Evolutionary conservation across 176 grass and related monocot genomes (phyloP), one percentile per base, ranked within the genome.

Genomic region (Poa pratensis): DNA sequence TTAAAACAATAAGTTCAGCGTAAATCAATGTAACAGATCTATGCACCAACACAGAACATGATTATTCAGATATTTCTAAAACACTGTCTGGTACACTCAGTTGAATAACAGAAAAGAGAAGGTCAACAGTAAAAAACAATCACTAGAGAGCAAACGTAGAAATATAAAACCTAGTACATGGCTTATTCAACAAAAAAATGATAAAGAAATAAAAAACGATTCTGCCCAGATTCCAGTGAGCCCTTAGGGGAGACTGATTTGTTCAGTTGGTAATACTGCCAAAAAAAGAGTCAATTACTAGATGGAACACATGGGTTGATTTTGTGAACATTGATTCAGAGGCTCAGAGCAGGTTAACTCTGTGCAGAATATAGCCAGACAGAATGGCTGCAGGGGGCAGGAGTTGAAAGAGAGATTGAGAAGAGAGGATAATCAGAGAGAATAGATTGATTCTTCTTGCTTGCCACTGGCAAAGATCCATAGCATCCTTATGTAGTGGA

Each of bases 11-110:
- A 13, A 72, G 37, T 51, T 58, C 39, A 77, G 80, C 14, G 73
- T 34, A 73, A 45, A 30, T 14, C 53, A 32, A 75, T 46, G 70
- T 75, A 75, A 64, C 70, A 64, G 65, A 75, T 64, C 43, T 51
- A 84, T 28, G 26, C 24, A 30, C 54, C 17, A 83, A 30, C 23
- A 40, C 20, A 83, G 49, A 69, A 73, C 71, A 10, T 59, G 67
- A 59, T 27, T 12, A 72, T 72, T 82, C 50, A 30, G 9, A 30
- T 82, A 27, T 52, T 48, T 60, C 24, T 46, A 30, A 18, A 39
- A 73, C 5, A n/a, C 22, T 32, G 24, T 61, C 6, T 60, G 40
- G 39, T 62, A 59, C 52, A 72, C 23, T 23, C 63, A 3, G 55
- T 19, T 22, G 80, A 70, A 70, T 19, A 53, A 40, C 54, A 78